Evolutionary conservation across 495 filamentous ascomycete genomes (phyloP).

Genomic region (Paragyromitra xinjiangensis): DNA sequence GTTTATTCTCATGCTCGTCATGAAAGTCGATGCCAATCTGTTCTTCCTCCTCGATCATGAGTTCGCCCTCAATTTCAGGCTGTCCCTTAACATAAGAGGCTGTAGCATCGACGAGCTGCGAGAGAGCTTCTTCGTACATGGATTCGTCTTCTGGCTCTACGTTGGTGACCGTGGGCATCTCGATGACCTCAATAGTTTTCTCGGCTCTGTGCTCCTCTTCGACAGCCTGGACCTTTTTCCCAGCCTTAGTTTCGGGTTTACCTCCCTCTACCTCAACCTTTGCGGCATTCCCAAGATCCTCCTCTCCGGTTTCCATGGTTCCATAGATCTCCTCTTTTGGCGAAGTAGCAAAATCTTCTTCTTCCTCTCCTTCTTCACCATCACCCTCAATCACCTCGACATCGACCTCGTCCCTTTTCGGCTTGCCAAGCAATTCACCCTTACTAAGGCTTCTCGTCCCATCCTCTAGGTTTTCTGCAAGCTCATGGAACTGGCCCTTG

Average conservation of each 20-base stretch:
- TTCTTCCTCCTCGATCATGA: slow-evolving; percentile 38
- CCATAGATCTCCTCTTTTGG: neutral
- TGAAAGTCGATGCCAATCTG: slow-evolving; percentile 34
- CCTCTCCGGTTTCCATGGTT: neutral
- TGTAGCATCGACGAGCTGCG: slow-evolving; percentile 10
- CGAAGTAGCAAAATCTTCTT: neutral
- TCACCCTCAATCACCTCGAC: slow-evolving; percentile 8
- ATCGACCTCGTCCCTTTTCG: slow-evolving; percentile 5
- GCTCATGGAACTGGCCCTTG: slow-evolving; percentile 33
- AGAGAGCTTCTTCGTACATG: slow-evolving; percentile 18
- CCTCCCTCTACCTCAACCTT: slow-evolving; percentile 7
- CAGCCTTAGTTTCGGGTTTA: neutral
- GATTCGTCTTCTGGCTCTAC: slow-evolving; percentile 5
- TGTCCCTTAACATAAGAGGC: neutral
- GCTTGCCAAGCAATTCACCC: slow-evolving; percentile 33
- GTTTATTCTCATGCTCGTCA: slow-evolving; percentile 18
- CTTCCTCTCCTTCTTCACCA: neutral
- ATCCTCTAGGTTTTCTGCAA: slow-evolving; percentile 17
- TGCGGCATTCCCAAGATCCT: neutral
- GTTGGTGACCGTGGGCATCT: neutral
- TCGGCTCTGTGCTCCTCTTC: neutral
- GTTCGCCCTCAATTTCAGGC: slow-evolving; percentile 2
- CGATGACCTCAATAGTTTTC: neutral
- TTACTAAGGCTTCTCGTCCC: slow-evolving; percentile 21
- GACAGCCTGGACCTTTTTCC: neutral